Conservation (phyloP, 2,329 filamentous ascomycete genomes). For the Sporothrix variecibatus region DNA sequence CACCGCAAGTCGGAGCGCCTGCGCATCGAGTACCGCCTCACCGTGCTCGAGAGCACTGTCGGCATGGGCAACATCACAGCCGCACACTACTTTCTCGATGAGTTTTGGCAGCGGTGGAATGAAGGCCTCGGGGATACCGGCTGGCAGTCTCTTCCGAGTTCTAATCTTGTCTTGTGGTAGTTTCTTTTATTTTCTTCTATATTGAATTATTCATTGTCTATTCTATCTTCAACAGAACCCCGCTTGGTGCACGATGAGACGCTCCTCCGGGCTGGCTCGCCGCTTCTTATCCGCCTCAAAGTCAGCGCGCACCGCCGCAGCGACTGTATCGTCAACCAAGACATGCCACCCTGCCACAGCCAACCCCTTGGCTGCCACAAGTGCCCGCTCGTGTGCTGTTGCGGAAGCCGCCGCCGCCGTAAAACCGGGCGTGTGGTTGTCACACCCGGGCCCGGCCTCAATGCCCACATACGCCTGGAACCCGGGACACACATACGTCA, state of each 20-base stretch:
- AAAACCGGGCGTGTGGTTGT: conserved; percentile 19
- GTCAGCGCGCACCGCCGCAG: conserved; percentile 8
- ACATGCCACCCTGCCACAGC: conserved; percentile 7
- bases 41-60: not conserved
- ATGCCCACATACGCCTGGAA: conserved; percentile 12
- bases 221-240: not conserved
- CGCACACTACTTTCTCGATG: not conserved
- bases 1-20: conserved; percentile 1
- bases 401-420: not conserved
- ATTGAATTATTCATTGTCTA: no score
- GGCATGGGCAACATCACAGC: conserved; percentile 1
- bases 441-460: not conserved
- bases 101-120: conserved; percentile 5
- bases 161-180: not conserved
- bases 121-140: not conserved
- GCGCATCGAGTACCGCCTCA: conserved; percentile 1
- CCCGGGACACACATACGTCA: conserved; percentile 16
- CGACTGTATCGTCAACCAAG: not conserved
- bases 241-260: not conserved
- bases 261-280: not conserved
- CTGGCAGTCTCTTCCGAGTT: not conserved
- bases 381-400: not conserved
- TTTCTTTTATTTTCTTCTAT: no score
- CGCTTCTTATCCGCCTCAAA: conserved; percentile 16
- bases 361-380: not conserved